These are phyloP conservation scores for Neltuma alba DNA, from an alignment of 306 rosid genomes.

Conservation along the genomic window DNA sequence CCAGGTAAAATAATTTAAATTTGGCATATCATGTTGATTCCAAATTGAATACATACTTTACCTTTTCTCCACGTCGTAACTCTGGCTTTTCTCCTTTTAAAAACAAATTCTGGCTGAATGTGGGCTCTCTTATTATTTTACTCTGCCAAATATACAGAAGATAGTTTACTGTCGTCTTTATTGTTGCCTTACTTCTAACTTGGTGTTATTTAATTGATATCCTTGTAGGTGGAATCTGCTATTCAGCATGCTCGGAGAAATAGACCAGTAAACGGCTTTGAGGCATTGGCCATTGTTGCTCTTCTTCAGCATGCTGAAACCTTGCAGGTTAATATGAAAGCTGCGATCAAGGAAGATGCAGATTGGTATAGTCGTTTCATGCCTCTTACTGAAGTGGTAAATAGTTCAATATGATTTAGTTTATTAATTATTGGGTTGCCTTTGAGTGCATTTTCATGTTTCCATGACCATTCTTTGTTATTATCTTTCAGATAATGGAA, in stretches of 20 bases:
- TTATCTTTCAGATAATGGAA: conserved; percentile 70
- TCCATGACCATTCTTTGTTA: conserved; percentile 17
- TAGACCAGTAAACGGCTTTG: conserved; percentile 55
- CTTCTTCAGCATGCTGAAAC: conserved; percentile 72
- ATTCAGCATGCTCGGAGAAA: conserved; percentile 68
- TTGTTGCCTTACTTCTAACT: conserved; percentile 28
- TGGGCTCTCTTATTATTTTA: background rate
- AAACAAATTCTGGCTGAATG: background rate
- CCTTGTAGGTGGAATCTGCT: conserved; percentile 77
- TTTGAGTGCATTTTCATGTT: conserved; percentile 27
- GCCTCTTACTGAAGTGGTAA: conserved; percentile 91
- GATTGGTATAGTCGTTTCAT: conserved; percentile 81
- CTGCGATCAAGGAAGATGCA: conserved; percentile 66
- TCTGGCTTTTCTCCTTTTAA: background rate
- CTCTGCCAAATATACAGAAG: background rate
- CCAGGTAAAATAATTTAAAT: background rate
- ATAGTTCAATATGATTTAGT: conserved; percentile 32
- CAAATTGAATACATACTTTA: background rate
- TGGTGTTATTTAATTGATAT: conserved; percentile 40
- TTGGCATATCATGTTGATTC: background rate
- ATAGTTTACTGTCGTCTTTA: background rate
- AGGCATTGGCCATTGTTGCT: conserved; percentile 65
- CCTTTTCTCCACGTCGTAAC: background rate
- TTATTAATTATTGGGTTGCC: conserved; percentile 6
- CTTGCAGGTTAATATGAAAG: conserved; percentile 69